Percentiles rank a stretch among this genome's conserved stretches.
Conservation (phyloP, 164 flowering plant genomes). For the Tetracentron sinense region DNA sequence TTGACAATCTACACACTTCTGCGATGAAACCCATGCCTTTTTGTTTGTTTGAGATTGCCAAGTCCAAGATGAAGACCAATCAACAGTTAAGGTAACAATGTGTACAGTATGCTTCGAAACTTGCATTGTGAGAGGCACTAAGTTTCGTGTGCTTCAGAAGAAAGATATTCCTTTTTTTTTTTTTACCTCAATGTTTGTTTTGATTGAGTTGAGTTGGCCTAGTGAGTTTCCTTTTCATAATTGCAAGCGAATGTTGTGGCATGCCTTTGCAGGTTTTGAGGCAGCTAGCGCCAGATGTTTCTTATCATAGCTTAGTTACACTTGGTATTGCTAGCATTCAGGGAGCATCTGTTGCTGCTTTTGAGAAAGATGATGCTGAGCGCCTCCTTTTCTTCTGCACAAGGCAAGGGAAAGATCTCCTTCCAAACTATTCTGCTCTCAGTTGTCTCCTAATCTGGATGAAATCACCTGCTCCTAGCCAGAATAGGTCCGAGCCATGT, state of each 20-base stretch:
- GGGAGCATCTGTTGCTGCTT: constrained; percentile 89
- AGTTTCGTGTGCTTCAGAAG: too few relatives aligned
- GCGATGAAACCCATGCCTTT: too few relatives aligned
- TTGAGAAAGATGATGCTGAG: constrained; percentile 85
- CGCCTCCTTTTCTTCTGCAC: constrained; percentile 79
- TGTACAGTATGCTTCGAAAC: background rate
- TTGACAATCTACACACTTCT: too few relatives aligned
- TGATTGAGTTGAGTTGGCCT: background rate
- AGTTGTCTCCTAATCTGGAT: constrained; percentile 61
- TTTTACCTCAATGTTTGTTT: background rate
- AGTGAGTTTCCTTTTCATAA: background rate
- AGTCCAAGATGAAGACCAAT: too few relatives aligned
- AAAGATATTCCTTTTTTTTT: too few relatives aligned
- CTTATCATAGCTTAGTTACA: constrained; percentile 78
- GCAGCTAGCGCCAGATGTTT: constrained; percentile 86
- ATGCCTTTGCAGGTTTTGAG: constrained; percentile 65
- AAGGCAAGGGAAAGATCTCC: constrained; percentile 28
- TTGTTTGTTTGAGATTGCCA: too few relatives aligned
- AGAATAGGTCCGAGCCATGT: constrained; percentile 44
- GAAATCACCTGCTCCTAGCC: constrained; percentile 65
- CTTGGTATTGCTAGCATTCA: constrained; percentile 94
- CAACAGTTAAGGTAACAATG: too few relatives aligned
- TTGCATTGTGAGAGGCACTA: too few relatives aligned
- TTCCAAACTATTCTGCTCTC: constrained; percentile 16
- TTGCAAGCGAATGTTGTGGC: background rate